Base-by-base conservation (phyloP, 2,329 filamentous ascomycete genomes). In the Ophiocordyceps camponoti-saundersi region DNA sequence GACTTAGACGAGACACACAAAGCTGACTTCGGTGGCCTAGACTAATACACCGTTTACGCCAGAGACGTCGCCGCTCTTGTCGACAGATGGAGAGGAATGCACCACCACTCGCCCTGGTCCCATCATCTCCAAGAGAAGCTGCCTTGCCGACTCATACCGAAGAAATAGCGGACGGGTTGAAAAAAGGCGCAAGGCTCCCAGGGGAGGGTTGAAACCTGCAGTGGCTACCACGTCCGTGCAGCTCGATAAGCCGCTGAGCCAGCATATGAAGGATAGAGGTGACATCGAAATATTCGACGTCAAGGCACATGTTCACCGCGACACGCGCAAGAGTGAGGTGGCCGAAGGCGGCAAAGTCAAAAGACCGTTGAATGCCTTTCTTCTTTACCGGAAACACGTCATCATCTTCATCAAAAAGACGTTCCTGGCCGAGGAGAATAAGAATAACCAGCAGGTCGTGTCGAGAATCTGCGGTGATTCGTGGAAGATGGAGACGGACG, bases 361-460 rank as follows among this genome's bases (percentile, higher is more conserved):
- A 56, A 75, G 92, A 29, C 89, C 92, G 3, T 94, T 95, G 82
- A 98, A 98, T 62, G 90, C 86, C 1, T 98, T 96, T 68, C 95
- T 98, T 83, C 71, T 98, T 45, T 98, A 98, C 62, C 82, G 92
- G 41, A 95, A 92, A 53, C 86, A 87, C 7, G 95, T 86, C 59
- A 47, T 42, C 32, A 16, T 16, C 7, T 42, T 46, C 7, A 44
- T 44, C 20, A 49, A 47, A 44, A 44, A 45, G 15, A 16, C 29
- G 2, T 13, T 49, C 22, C 29, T 47, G 39, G 11, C 32, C 30
- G 45, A 39, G 12, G 30, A 47, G 48, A 46, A 84, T 55, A 69
- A 92, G 56, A 90, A 92, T 62, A 95, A 96, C 65, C 90, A 98
- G 61, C 90, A 98, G 61, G 70, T 92, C 34, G 84, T 96, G 23